Conservation (phyloP, 2,329 filamentous ascomycete species). For the Cordyceps farinosa region DNA sequence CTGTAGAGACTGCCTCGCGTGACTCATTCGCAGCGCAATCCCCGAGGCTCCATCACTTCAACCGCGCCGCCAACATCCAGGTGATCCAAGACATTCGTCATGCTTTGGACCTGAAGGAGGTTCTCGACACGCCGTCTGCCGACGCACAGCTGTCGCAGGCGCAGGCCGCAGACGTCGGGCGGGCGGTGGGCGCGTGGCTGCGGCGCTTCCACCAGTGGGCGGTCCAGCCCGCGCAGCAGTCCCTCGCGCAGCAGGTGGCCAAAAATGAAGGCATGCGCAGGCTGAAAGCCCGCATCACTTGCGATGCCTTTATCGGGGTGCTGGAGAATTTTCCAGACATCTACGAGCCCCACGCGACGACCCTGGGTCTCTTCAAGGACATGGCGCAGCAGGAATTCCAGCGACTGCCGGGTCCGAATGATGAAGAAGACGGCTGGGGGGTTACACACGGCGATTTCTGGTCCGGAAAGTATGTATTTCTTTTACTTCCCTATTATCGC, state of each 20-base stretch:
- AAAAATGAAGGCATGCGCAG: background rate
- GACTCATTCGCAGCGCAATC: background rate
- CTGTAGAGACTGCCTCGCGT: background rate
- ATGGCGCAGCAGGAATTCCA: background rate
- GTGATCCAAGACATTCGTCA: background rate
- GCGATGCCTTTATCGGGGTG: background rate
- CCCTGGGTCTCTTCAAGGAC: background rate
- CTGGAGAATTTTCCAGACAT: slow-evolving; percentile 6
- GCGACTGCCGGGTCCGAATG: background rate
- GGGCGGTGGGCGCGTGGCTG: background rate
- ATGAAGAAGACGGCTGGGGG: background rate
- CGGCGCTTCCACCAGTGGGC: slow-evolving; percentile 9
- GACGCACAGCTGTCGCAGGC: background rate
- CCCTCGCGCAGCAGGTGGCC: background rate
- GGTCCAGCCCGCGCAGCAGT: background rate
- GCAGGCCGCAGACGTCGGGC: background rate
- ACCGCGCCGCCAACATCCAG: background rate
- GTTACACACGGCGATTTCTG: slow-evolving; percentile 6
- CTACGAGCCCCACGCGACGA: background rate
- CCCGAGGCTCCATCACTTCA: slow-evolving; percentile 9
- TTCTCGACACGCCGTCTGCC: background rate
- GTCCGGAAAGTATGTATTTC: slow-evolving; percentile 1
- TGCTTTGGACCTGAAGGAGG: background rate
- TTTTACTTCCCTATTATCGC: background rate
- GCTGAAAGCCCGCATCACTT: slow-evolving; percentile 3